A percentile compares a stretch with the other conserved stretches of the same genome.
phyloP scores from a whole-genome alignment of 352 stramenopile species.

The Globisporangium echinulatum region DNA sequence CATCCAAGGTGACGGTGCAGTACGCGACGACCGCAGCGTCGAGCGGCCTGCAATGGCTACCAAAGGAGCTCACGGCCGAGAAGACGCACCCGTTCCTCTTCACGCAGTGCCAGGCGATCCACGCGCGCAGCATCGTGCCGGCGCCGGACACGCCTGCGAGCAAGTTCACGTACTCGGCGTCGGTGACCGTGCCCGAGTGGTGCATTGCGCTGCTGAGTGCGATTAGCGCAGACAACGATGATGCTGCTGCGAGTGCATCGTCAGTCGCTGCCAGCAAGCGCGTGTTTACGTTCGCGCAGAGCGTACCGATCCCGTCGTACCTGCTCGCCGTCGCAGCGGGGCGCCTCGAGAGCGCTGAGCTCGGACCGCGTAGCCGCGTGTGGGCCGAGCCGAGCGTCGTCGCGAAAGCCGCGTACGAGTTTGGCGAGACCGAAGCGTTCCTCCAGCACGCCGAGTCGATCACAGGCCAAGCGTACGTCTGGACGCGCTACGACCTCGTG shows the following conservation, averaged over 20 bases:
- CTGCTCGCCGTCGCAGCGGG: constrained; percentile 93
- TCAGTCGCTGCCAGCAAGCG: not conserved
- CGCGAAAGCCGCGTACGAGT: constrained; percentile 90
- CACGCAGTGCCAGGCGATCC: constrained; percentile 93
- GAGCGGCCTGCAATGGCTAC: constrained; percentile 88
- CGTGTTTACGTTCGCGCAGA: constrained; percentile 43
- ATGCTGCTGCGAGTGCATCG: not conserved
- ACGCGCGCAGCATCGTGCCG: constrained; percentile 93
- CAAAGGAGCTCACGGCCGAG: constrained; percentile 90
- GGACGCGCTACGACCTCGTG: constrained; percentile 96
- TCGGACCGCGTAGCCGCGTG: constrained; percentile 84
- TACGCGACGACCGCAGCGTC: constrained; percentile 21
- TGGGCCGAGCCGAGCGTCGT: constrained; percentile 94
- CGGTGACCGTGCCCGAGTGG: constrained; percentile 87
- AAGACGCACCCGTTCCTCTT: constrained; percentile 94
- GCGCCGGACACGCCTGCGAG: constrained; percentile 91
- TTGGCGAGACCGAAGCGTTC: constrained; percentile 93
- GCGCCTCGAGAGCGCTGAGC: constrained; percentile 83
- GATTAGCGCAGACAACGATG: constrained; percentile 20
- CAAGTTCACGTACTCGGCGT: constrained; percentile 94
- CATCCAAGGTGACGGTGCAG: constrained; percentile 41
- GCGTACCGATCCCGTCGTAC: constrained; percentile 93
- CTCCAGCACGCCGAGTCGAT: constrained; percentile 90
- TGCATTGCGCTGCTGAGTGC: constrained; percentile 92
- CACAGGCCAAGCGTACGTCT: constrained; percentile 90